Base-by-base conservation (phyloP, 352 stramenopile genomes). In the Globisporangium viniferum region DNA sequence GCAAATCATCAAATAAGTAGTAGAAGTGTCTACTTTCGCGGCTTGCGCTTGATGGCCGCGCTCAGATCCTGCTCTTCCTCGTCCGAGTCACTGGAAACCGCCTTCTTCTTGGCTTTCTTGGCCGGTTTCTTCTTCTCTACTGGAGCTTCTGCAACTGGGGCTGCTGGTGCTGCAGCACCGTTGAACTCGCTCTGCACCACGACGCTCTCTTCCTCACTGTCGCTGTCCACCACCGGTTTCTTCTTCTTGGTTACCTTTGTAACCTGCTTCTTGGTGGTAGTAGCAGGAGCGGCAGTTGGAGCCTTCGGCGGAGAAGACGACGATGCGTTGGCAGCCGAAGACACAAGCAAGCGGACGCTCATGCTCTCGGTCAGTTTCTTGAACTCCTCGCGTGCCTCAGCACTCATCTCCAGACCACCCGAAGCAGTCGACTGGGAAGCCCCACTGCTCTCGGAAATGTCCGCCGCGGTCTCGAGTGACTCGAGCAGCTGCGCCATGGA, bases 161-260 rank as follows among this genome's bases (percentile, higher is more conserved):
- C 70, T 64, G 59, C 4, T 27, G 12, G 69, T 64, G 61, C 8
- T 15, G 29, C 27, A n/a, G 53, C 48, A 1, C 56, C 56, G n/a
- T 62, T 15, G 33, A 92, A 94, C 73, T 94, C 87, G 61, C 85
- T 94, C 69, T 92, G 79, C 59, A 94, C 74, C 36, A 92, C 73
- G 24, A 88, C 80, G 51, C 73, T 76, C 64, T 92, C 80, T 64
- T 92, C 84, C 71, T 94, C 87, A 44, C 85, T 91, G 64, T 92
- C 84, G 66, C 64, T 80, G 41, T 74, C 77, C 44, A 65, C 65
- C 15, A 69, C 24, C 14, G 59, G 59, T 33, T 80, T 75, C 61
- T 71, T 58, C 58, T 59, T 80, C 18, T 57, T 64, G 33, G 65
- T n/a, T 35, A 59, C 59, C 53, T 62, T 62, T 56, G 65, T 53